Percentiles rank a stretch among this genome's conserved stretches.
These are phyloP conservation scores for Plasmodium coatneyi DNA, from an alignment of 169 alveolate species.

Conservation along the genomic window DNA sequence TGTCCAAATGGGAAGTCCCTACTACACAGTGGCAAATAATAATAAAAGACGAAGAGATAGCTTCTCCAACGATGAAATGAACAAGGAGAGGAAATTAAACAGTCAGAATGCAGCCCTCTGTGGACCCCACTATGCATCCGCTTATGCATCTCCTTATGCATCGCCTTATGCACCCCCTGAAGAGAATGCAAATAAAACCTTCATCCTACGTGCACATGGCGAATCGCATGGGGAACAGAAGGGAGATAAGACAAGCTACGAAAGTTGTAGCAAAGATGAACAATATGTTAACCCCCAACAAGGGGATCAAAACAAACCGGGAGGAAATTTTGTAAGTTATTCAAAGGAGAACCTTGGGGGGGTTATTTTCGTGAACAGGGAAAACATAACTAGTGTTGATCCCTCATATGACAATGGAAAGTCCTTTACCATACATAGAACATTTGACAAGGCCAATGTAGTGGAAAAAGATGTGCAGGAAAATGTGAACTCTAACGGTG, in stretches of 20 bases:
- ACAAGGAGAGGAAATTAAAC: conserved; percentile 46
- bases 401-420: not conserved
- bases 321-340: not conserved
- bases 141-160: not conserved
- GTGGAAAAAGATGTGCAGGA: not conserved
- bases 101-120: not conserved
- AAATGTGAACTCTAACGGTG: not conserved
- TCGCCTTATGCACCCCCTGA: not conserved
- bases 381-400: not conserved
- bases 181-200: not conserved
- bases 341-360: not conserved
- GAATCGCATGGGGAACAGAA: not conserved
- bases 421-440: not conserved
- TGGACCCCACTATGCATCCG: not conserved
- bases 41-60: conserved; percentile 34
- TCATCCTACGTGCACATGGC: not conserved
- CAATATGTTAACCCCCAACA: not conserved
- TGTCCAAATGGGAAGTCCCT: not conserved
- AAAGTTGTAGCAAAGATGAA: not conserved
- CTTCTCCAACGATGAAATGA: conserved; percentile 16
- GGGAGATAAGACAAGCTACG: not conserved
- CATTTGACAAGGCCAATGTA: not conserved
- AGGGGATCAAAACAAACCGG: not conserved
- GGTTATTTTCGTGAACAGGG: not conserved
- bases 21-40: not conserved